These are phyloP conservation scores for Macrophomina pseudophaseolina DNA, from an alignment of 2,329 filamentous ascomycete species.

Conservation along the genomic window DNA sequence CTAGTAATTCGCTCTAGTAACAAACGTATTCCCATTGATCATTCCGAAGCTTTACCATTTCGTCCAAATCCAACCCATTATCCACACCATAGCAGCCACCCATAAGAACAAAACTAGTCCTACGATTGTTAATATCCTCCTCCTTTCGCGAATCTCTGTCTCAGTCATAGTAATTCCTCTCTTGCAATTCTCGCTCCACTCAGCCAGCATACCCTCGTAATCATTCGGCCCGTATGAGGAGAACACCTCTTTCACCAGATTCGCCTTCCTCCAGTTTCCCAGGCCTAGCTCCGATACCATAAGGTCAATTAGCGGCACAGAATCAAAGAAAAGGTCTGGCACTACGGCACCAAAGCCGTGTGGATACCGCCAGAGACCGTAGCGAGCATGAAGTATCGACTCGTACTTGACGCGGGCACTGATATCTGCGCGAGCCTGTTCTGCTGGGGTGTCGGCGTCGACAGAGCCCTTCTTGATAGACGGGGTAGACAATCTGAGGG, in stretches of 20 bases:
- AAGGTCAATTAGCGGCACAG: constrained; percentile 33
- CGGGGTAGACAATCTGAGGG: not conserved
- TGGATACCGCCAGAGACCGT: constrained; percentile 39
- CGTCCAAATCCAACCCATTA: not conserved
- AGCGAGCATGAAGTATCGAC: constrained; percentile 39
- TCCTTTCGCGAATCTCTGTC: not conserved
- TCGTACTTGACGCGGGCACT: constrained; percentile 28
- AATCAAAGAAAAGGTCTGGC: constrained; percentile 40
- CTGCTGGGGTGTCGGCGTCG: not conserved
- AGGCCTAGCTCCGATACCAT: constrained; percentile 4
- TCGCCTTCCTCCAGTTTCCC: constrained; percentile 32
- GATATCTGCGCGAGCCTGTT: not conserved
- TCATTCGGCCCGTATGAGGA: constrained; percentile 35
- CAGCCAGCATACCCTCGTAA: constrained; percentile 35
- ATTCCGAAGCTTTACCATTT: not conserved
- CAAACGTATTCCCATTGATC: not conserved
- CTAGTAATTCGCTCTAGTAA: not conserved
- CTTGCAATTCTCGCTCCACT: constrained; percentile 29
- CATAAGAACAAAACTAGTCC: not conserved
- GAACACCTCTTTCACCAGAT: constrained; percentile 33
- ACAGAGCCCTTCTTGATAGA: not conserved
- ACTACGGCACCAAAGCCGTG: constrained; percentile 37
- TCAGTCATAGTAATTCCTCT: not conserved
- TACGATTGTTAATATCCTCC: not conserved
- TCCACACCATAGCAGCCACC: not conserved